phyloP scores from a whole-genome alignment of 208 protist species.

The Wallacemonas sp. region DNA sequence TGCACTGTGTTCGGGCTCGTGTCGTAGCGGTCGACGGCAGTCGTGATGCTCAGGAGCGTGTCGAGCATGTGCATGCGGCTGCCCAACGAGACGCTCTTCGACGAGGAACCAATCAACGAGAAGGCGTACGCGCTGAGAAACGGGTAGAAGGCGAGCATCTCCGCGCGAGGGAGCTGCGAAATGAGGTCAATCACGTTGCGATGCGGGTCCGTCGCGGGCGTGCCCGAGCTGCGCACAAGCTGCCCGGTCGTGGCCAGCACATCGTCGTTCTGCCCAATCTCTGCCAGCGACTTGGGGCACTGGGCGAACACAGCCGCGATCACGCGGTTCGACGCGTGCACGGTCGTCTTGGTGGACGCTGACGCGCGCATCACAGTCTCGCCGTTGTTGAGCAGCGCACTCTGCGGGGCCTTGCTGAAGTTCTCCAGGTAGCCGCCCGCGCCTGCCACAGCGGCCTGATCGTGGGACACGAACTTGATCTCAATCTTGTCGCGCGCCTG shows the following conservation, averaged over 20 bases:
- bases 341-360: slow-evolving; percentile 72
- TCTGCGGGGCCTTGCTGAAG: slow-evolving; percentile 64
- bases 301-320: slow-evolving; percentile 64
- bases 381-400: slow-evolving; percentile 71
- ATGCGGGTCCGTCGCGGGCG: slow-evolving; percentile 34
- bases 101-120: slow-evolving; percentile 77
- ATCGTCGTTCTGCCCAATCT: slow-evolving; percentile 50
- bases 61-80: slow-evolving; percentile 80
- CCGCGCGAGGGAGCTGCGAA: slow-evolving; percentile 66
- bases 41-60: slow-evolving; percentile 63
- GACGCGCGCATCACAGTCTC: slow-evolving; percentile 48
- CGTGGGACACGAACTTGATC: slow-evolving; percentile 73
- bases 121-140: slow-evolving; percentile 77
- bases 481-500: slow-evolving; percentile 63
- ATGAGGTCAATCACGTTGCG: slow-evolving; percentile 59
- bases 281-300: slow-evolving; percentile 48
- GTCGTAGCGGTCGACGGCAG: slow-evolving; percentile 73
- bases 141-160: slow-evolving; percentile 87
- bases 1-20: slow-evolving; percentile 47
- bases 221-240: slow-evolving; percentile 18
- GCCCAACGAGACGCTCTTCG: slow-evolving; percentile 51
- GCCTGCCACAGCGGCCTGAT: slow-evolving; percentile 60
- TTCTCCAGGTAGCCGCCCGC: slow-evolving; percentile 79
- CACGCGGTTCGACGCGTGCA: slow-evolving; percentile 75
- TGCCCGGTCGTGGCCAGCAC: slow-evolving; percentile 47